A percentile compares a stretch with the other conserved stretches of the same genome.
Conservation (phyloP, 2,329 filamentous ascomycete species). For the Pseudogymnoascus sp. region DNA sequence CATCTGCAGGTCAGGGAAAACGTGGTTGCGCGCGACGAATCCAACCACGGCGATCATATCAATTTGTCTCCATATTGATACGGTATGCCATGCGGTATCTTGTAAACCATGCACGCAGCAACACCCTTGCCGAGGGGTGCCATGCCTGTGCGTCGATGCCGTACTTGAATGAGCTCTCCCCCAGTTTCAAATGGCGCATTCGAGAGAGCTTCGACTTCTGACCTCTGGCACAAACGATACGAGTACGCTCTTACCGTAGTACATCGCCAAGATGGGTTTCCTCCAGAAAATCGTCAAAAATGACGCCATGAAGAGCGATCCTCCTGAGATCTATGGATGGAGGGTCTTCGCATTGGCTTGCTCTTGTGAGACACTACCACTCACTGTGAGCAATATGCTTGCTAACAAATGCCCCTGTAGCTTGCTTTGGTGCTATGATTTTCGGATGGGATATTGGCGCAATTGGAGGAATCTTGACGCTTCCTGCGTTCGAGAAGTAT, state of each 20-base stretch:
- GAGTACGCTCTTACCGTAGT: neutral
- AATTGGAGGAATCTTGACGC: constrained; percentile 67
- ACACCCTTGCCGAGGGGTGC: neutral
- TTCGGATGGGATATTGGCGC: constrained; percentile 66
- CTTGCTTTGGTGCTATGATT: constrained; percentile 60
- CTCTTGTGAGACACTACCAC: constrained; percentile 35
- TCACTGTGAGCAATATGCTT: neutral
- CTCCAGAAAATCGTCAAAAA: constrained; percentile 39
- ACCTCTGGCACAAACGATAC: neutral
- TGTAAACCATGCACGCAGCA: neutral
- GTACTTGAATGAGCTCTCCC: neutral
- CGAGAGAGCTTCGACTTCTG: neutral
- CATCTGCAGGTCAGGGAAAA: neutral
- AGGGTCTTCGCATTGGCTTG: constrained; percentile 56
- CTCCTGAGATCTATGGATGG: constrained; percentile 63
- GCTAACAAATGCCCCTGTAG: constrained; percentile 16
- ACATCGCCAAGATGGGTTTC: constrained; percentile 22
- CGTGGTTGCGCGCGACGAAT: constrained; percentile 4
- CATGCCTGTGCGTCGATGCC: neutral
- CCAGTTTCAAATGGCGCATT: neutral
- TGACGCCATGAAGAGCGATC: constrained; percentile 62
- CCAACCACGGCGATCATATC: constrained; percentile 1
- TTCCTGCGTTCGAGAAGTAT: constrained; percentile 52
- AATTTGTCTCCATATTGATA: constrained; percentile 1
- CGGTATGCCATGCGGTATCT: neutral